A percentile compares a stretch with the other conserved stretches of the same genome.
Evolutionary conservation across 2,329 filamentous ascomycete species (phyloP).

Genomic region (Sarocladium brachiariae): DNA sequence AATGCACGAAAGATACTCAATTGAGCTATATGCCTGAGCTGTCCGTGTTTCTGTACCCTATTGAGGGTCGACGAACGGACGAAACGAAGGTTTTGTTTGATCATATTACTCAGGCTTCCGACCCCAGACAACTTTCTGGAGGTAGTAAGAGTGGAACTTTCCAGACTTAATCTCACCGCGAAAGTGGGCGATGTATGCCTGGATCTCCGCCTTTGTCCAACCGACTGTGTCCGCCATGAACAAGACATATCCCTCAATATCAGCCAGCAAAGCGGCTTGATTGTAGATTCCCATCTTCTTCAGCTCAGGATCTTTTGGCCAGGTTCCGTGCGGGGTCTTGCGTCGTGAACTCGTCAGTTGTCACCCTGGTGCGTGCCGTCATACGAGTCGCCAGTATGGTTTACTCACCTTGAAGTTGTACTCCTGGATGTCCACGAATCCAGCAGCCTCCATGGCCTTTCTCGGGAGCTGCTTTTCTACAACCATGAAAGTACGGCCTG

Average conservation of each 20-base stretch:
- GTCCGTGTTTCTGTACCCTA: no score
- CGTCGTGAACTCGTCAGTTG: neutral
- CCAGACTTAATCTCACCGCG: conserved; percentile 11
- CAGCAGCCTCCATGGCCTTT: conserved; percentile 20
- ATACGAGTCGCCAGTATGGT: no score
- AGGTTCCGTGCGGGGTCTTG: conserved; percentile 29
- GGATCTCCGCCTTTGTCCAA: conserved; percentile 20
- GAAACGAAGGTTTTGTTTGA: no score
- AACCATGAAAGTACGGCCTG: conserved; percentile 21
- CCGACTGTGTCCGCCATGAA: conserved; percentile 19
- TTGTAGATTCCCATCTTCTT: conserved; percentile 30
- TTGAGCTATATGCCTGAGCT: no score
- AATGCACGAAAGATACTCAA: neutral
- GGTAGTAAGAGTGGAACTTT: conserved; percentile 18
- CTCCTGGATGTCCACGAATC: conserved; percentile 28
- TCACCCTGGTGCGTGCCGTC: no score
- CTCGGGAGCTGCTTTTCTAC: conserved; percentile 14
- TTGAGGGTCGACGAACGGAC: no score
- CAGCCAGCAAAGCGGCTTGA: conserved; percentile 22
- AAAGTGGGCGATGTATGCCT: conserved; percentile 19
- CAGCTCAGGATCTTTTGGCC: conserved; percentile 35
- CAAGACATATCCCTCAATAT: conserved; percentile 22
- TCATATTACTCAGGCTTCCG: conserved; percentile 16
- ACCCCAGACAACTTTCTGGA: conserved; percentile 19
- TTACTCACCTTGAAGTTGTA: conserved; percentile 29